phyloP scores from a whole-genome alignment of 2,329 filamentous ascomycete genomes.

The Diaporthe nobilis region DNA sequence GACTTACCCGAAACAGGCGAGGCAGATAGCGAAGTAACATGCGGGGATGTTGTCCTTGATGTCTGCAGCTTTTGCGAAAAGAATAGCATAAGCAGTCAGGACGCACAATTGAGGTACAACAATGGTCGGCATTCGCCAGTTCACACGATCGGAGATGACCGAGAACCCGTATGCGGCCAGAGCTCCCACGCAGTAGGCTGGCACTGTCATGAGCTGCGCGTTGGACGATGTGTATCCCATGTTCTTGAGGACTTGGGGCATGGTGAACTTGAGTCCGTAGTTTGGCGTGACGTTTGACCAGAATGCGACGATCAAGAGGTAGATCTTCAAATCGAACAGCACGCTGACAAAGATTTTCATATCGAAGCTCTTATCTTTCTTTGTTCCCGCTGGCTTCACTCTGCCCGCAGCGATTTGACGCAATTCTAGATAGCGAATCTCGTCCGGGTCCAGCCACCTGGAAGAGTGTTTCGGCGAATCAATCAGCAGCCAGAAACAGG shows the following conservation, averaged over 20 bases:
- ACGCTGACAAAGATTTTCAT: slow-evolving; percentile 53
- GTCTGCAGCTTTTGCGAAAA: slow-evolving; percentile 72
- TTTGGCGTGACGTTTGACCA: slow-evolving; percentile 57
- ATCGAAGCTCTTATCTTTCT: slow-evolving; percentile 50
- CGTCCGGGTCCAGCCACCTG: slow-evolving; percentile 55
- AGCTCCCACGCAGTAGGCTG: slow-evolving; percentile 73
- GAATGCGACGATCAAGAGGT: slow-evolving; percentile 57
- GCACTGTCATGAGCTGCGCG: slow-evolving; percentile 69
- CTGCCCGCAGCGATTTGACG: slow-evolving; percentile 51
- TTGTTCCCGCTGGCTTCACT: slow-evolving; percentile 45
- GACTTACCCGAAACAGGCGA: slow-evolving; percentile 59
- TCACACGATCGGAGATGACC: slow-evolving; percentile 75
- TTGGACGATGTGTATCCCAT: slow-evolving; percentile 52
- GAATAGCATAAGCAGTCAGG: slow-evolving; percentile 70
- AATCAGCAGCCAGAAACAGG: slow-evolving; percentile 62
- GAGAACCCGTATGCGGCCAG: slow-evolving; percentile 74
- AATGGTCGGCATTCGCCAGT: slow-evolving; percentile 76
- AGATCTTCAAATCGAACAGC: slow-evolving; percentile 63
- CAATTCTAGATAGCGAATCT: slow-evolving; percentile 57
- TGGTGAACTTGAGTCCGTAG: slow-evolving; percentile 44
- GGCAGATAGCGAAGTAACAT: slow-evolving; percentile 77
- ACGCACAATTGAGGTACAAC: slow-evolving; percentile 71
- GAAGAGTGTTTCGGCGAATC: slow-evolving; percentile 57
- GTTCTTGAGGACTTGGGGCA: slow-evolving; percentile 53
- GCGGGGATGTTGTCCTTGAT: slow-evolving; percentile 60